Conservation (phyloP, 768 basidiomycete genomes). For the Trichaptum fuscoviolaceum region DNA sequence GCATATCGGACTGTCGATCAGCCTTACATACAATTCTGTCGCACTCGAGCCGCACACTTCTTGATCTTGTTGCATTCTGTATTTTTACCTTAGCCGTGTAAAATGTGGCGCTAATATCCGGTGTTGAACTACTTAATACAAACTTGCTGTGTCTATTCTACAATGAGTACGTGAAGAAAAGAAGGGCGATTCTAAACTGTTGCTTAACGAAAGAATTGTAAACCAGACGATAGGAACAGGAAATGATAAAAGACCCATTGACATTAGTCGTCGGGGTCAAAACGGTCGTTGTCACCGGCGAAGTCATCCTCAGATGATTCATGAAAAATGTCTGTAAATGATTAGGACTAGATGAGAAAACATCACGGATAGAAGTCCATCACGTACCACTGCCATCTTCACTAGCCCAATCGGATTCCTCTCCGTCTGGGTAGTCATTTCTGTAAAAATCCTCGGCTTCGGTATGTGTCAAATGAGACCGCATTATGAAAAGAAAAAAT, state of each 20-base stretch:
- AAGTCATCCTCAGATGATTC: not conserved
- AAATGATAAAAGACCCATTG: not conserved
- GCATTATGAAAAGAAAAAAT: not conserved
- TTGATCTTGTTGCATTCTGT: not conserved
- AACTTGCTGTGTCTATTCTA: not conserved
- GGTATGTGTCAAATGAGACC: not conserved
- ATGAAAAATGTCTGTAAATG: not conserved
- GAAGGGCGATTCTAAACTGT: not conserved
- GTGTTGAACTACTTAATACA: not conserved
- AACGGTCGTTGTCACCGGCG: not conserved
- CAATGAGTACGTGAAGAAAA: not conserved
- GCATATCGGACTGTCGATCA: not conserved
- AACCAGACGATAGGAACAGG: not conserved
- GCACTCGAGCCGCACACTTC: not conserved
- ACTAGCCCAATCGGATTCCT: conserved; percentile 7
- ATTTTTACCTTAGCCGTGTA: not conserved
- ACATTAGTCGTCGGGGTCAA: not conserved
- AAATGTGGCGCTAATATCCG: not conserved
- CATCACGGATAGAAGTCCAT: not conserved
- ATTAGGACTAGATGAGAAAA: not conserved
- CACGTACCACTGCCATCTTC: not conserved
- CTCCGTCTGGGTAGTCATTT: conserved; percentile 14
- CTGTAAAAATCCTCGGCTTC: conserved; percentile 13
- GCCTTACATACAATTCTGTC: not conserved
- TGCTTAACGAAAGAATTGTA: not conserved